Conservation (phyloP, 2,329 filamentous ascomycete species). For the Penicillium expansum region DNA sequence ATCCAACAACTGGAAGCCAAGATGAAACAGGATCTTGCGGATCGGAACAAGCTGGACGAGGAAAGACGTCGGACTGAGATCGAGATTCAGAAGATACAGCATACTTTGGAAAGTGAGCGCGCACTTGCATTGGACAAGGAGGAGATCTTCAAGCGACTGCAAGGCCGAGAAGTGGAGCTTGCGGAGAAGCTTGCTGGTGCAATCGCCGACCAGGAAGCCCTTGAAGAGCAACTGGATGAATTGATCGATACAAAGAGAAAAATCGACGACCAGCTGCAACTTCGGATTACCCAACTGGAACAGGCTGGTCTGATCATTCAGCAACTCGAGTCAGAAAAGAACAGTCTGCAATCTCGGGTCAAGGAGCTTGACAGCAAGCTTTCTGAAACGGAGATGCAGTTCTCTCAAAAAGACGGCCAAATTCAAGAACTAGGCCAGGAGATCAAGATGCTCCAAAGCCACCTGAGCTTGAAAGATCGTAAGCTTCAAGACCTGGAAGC, state of each 20-base stretch:
- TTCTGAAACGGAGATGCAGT: constrained; percentile 65
- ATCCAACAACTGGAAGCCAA: constrained; percentile 84
- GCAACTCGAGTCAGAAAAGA: constrained; percentile 82
- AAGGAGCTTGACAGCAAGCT: constrained; percentile 69
- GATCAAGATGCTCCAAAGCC: constrained; percentile 86
- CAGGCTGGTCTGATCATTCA: constrained; percentile 86
- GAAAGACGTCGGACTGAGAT: constrained; percentile 82
- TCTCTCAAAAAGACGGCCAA: constrained; percentile 70
- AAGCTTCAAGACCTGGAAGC: constrained; percentile 84
- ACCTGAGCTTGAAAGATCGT: constrained; percentile 81
- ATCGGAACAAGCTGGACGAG: constrained; percentile 80
- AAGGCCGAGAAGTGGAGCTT: constrained; percentile 84
- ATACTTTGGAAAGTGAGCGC: constrained; percentile 91
- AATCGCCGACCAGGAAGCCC: constrained; percentile 86
- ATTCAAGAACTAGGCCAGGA: constrained; percentile 78
- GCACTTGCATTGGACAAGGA: constrained; percentile 97
- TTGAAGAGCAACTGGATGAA: constrained; percentile 90
- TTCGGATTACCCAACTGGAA: constrained; percentile 77
- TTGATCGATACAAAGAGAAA: constrained; percentile 85
- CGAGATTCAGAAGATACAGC: constrained; percentile 85
- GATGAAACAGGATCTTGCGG: constrained; percentile 71
- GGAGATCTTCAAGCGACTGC: constrained; percentile 96
- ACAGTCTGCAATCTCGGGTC: constrained; percentile 65
- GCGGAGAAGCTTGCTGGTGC: constrained; percentile 90
- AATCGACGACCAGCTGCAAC: constrained; percentile 79